phyloP scores from a whole-genome alignment of 1,284 basidiomycete species.

The Fomitopsis betulina region DNA sequence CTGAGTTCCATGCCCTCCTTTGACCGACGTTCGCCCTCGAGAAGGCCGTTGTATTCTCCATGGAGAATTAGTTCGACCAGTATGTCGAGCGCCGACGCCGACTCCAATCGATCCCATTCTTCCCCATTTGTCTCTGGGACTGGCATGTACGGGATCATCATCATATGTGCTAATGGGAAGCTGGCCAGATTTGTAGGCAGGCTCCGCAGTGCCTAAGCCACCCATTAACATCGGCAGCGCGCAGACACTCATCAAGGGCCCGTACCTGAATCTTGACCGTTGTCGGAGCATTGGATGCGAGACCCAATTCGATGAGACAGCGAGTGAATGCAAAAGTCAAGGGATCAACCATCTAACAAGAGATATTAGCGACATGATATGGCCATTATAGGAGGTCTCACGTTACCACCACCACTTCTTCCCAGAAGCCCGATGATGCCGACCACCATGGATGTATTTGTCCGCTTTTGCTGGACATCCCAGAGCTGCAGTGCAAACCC shows the following conservation, averaged over 20 bases:
- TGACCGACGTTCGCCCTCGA: constrained; percentile 43
- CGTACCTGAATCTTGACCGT: constrained; percentile 79
- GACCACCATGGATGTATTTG: constrained; percentile 68
- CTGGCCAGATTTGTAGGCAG: constrained; percentile 56
- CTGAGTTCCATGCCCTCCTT: constrained; percentile 65
- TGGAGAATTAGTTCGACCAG: constrained; percentile 70
- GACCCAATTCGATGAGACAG: constrained; percentile 81
- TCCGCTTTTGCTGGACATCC: constrained; percentile 77
- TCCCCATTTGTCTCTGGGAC: constrained; percentile 83
- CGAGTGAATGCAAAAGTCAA: constrained; percentile 64
- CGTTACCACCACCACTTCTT: constrained; percentile 67
- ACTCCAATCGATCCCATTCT: constrained; percentile 80
- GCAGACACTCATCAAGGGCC: not conserved
- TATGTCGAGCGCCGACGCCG: constrained; percentile 71
- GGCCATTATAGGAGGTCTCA: constrained; percentile 29
- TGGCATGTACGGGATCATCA: constrained; percentile 73
- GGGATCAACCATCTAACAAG: constrained; percentile 45
- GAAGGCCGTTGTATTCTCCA: constrained; percentile 72
- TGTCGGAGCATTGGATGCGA: constrained; percentile 91
- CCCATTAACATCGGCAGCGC: not conserved
- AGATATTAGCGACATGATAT: not conserved
- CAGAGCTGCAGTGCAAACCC: constrained; percentile 96
- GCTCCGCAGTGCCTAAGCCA: constrained; percentile 53
- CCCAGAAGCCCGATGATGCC: constrained; percentile 77
- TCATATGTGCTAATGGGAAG: constrained; percentile 55